A percentile compares a stretch with the other conserved stretches of the same genome.
These are phyloP conservation scores for Fusarium burgessii DNA, from an alignment of 2,329 filamentous ascomycete species.

Conservation along the genomic window DNA sequence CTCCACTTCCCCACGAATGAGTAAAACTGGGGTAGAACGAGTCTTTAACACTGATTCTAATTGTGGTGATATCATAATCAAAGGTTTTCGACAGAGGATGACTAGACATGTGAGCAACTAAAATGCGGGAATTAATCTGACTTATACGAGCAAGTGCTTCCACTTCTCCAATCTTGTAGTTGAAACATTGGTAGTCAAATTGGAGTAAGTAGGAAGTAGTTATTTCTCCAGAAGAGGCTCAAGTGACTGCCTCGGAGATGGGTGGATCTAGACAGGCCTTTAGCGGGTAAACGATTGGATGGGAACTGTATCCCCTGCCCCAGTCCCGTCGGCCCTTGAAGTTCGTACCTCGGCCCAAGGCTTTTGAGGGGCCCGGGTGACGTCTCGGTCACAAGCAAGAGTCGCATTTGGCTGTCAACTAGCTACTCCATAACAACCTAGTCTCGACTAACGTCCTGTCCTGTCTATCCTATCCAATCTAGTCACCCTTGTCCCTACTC, in stretches of 20 bases:
- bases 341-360: slow-evolving; percentile 46
- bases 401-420: not conserved
- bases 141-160: not conserved
- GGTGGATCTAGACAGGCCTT: slow-evolving; percentile 2
- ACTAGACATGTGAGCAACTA: not conserved
- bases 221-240: slow-evolving; percentile 32
- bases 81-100: too few relatives aligned
- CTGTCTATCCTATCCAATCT: not conserved
- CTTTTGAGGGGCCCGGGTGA: slow-evolving; percentile 42
- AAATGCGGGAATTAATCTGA: not conserved
- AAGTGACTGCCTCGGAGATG: slow-evolving; percentile 33
- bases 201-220: not conserved
- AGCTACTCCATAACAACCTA: not conserved
- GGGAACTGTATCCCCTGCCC: not conserved
- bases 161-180: not conserved
- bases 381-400: slow-evolving; percentile 42
- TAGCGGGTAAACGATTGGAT: not conserved
- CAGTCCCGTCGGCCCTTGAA: slow-evolving; percentile 28
- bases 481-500: not conserved
- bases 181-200: not conserved
- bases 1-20: slow-evolving; percentile 32
- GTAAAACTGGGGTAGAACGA: slow-evolving; percentile 16
- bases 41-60: not conserved
- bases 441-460: not conserved
- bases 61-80: too few relatives aligned